These are phyloP conservation scores for Microbotryomycetes sp. DNA, from an alignment of 1,284 basidiomycete species.

Conservation along the genomic window DNA sequence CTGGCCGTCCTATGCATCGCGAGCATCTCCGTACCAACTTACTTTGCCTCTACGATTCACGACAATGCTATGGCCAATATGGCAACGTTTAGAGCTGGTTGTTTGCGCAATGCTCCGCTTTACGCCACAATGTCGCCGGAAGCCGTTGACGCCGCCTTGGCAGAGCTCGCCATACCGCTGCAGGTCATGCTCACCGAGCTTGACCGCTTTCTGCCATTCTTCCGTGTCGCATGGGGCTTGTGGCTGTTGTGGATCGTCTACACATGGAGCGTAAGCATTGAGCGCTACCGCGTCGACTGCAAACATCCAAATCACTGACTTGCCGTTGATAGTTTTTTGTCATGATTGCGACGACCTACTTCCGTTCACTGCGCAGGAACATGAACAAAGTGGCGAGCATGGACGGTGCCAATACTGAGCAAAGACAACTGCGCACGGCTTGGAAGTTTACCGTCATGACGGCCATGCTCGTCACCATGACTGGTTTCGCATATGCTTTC, in stretches of 20 bases:
- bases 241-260: background rate
- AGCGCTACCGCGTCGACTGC: background rate
- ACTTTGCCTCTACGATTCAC: background rate
- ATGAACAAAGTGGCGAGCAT: background rate
- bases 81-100: background rate
- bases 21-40: background rate
- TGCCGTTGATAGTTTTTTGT: background rate
- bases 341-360: background rate
- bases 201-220: background rate
- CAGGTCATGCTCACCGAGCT: background rate
- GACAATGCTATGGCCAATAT: background rate
- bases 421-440: background rate
- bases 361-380: background rate
- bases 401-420: background rate
- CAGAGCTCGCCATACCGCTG: background rate
- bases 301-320: no score
- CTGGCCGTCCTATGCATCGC: background rate
- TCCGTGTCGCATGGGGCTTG: background rate
- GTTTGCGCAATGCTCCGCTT: background rate
- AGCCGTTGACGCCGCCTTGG: background rate
- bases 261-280: background rate
- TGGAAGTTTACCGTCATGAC: background rate
- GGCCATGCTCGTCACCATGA: background rate
- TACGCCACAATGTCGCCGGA: background rate
- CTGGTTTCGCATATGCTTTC: background rate